Conservation (phyloP, 169 alveolate genomes). For the Plasmodium relictum region DNA sequence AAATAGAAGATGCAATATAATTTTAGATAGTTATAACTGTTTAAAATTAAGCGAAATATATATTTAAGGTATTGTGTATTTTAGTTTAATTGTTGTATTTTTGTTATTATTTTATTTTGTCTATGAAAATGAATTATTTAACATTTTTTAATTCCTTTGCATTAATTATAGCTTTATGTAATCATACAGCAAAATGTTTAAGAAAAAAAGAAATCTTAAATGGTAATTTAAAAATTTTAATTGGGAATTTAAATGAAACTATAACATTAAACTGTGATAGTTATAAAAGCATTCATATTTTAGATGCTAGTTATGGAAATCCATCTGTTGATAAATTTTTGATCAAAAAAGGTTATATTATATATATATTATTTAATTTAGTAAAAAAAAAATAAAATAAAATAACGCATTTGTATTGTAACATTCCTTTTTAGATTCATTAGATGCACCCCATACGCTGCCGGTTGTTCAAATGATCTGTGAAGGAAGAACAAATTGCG, state of each 20-base stretch:
- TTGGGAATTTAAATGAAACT: conserved; percentile 54
- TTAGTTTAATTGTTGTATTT: conserved; percentile 5
- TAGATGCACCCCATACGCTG: conserved; percentile 75
- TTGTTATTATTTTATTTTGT: conserved; percentile 11
- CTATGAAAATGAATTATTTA: conserved; percentile 43
- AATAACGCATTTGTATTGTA: background rate
- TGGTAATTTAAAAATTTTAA: conserved; percentile 55
- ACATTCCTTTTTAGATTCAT: conserved; percentile 24
- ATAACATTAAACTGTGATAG: conserved; percentile 49
- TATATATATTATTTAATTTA: background rate
- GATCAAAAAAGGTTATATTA: conserved; percentile 63
- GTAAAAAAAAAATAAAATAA: background rate
- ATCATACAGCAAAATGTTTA: conserved; percentile 21
- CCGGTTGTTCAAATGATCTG: conserved; percentile 78
- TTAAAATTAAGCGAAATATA: background rate
- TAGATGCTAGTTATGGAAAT: conserved; percentile 79
- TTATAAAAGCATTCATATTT: conserved; percentile 43
- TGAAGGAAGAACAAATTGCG: conserved; percentile 75
- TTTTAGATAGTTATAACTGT: background rate
- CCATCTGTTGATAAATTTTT: conserved; percentile 63
- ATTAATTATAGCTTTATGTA: conserved; percentile 26
- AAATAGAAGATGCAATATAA: no score
- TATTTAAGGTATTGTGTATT: background rate
- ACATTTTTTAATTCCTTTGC: conserved; percentile 24
- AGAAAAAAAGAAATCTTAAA: conserved; percentile 41